Evolutionary conservation across 768 basidiomycete genomes (phyloP).

Genomic region (Tephrocybe rancida): DNA sequence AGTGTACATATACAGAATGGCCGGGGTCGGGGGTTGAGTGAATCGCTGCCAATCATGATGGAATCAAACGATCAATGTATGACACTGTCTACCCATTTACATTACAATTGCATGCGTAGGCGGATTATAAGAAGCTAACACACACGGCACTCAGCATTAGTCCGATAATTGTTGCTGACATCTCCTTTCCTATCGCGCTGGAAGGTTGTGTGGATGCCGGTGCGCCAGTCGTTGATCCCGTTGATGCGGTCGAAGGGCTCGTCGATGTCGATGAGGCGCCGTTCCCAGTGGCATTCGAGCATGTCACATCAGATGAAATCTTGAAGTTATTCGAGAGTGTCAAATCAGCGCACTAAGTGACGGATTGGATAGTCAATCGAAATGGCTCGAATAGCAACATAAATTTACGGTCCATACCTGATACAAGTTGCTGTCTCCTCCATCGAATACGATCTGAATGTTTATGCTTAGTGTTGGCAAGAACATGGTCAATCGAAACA

Average conservation of each 20-base stretch:
- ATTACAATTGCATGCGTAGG: no score
- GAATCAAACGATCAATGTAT: no score
- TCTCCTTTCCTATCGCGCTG: not conserved
- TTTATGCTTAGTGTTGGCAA: not conserved
- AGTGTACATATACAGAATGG: no score
- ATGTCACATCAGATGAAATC: constrained; percentile 45
- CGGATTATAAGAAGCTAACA: constrained; percentile 1
- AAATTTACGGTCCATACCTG: constrained; percentile 47
- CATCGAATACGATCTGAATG: constrained; percentile 53
- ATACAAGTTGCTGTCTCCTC: constrained; percentile 73
- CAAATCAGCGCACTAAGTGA: constrained; percentile 74
- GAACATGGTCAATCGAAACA: constrained; percentile 1
- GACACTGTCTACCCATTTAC: no score
- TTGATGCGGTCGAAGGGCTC: no score
- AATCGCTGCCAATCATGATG: no score
- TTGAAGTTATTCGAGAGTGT: constrained; percentile 58
- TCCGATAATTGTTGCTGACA: not conserved
- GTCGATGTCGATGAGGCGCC: constrained; percentile 18
- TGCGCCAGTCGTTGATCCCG: not conserved
- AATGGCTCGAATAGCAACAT: constrained; percentile 1
- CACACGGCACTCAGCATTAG: not conserved
- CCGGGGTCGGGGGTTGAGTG: no score
- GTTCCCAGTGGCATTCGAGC: constrained; percentile 34
- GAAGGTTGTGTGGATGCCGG: constrained; percentile 1
- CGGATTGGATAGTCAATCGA: not conserved